Base-by-base conservation (phyloP, 1,139 yeast genomes). In the Kurtzmaniella quercitrusa region DNA sequence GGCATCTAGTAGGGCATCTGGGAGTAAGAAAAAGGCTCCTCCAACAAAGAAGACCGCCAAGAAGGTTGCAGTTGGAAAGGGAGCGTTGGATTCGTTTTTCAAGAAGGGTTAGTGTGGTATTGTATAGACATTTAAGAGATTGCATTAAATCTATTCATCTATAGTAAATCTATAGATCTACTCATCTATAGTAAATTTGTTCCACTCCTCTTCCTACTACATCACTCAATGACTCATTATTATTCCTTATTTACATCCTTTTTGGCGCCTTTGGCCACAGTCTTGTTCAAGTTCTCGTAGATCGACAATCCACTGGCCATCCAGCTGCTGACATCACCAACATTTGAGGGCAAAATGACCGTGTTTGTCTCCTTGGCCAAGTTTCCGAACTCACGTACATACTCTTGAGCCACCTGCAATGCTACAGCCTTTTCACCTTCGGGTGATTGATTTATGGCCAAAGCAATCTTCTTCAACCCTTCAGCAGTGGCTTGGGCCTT, bases 311-410 rank as follows among this genome's bases (percentile, higher is more conserved):
- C 95, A 49, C 85, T 74, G 34, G 91, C 89, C 68, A 87, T 82
- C 67, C 85, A 76, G 23, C 81, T 74, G 40, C 91, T 82, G 62
- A 87, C 70, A 55, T 87, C 91, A 49, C 87, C 85, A 59, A 87
- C 63, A 46, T 83, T 84, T 12, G 89, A 78, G 14, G 95, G 95
- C 38, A 87, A 74, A 38, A 87, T 83, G 27, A 88, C 77, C 1
- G 94, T 84, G 57, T 85, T 87, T 39, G 85, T 69, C 60, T 85
- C 91, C 69, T 87, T 86, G 38, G 95, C 95, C 59, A 87, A 71
- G 52, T 86, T 82, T 41, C 88, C 86, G 59, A 87, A 87, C 40
- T 91, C 88, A 47, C 81, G 85, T 48, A 87, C 87, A 60, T 87
- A 87, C 57, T 84, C 86, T 59, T 85, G 93, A 17, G 95, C 95